Base-by-base conservation (phyloP, 148 eudicot species). In the Rhododendron molle region DNA sequence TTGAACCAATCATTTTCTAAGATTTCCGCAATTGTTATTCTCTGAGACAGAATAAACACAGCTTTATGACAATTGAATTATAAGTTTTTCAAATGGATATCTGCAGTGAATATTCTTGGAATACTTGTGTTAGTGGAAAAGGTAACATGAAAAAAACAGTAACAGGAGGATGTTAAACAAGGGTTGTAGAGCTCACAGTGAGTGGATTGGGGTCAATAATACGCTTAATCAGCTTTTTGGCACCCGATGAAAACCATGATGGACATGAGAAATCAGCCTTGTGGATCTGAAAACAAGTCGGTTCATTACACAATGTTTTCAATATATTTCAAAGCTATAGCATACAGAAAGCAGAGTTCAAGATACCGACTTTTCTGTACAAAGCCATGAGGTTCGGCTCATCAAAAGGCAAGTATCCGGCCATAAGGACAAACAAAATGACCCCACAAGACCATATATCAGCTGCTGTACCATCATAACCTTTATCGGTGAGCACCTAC, bases 371-470 rank as follows among this genome's bases (percentile, higher is more conserved):
- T 88, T 83, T 92, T 86, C 87, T 91, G 88, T 93, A 96, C 87
- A 96, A 90, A 85, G 74, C 82, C 79, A 87, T 56, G 80, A 94
- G 95, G 90, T 90, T 94, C 26, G 94, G 88, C 84, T 93, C 96
- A 83, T 94, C 96, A 89, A 96, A 96, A 72, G 98, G 98, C 84
- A 96, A 91, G 91, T 91, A 96, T 38, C 98, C 98, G 81, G 98
- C 96, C 98, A 94, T 96, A 43, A 96, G 92, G 82, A 96, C 98
- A 86, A 94, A 96, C 28, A 96, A 92, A 91, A 96, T 96, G 87
- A 95, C 89, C 73, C 98, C 98, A 85, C 97, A 95, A 20, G 98
- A 95, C 98, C 98, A 95, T 83, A 96, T 84, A 88, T 96, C 98
- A 69, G 94, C 88, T 85, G 98, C 83, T 72, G 98, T 90, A 78